These are phyloP conservation scores for Salix brachista DNA, from an alignment of 345 rosid genomes.

Conservation along the genomic window DNA sequence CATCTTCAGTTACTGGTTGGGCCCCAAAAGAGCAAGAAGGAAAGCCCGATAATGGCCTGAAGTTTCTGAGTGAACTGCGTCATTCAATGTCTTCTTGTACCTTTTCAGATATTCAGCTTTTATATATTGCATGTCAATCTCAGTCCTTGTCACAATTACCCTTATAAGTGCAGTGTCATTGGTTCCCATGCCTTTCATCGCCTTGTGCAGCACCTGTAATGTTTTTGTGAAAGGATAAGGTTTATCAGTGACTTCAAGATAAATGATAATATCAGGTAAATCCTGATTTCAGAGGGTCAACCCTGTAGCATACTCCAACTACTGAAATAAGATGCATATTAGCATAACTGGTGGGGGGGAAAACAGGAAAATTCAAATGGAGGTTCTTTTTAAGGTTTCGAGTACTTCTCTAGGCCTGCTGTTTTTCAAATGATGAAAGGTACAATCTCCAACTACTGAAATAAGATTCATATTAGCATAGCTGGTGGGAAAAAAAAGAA, in stretches of 20 bases:
- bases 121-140: conserved; percentile 68
- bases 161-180: conserved; percentile 49
- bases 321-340: background rate
- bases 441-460: background rate
- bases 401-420: background rate
- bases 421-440: too few relatives aligned
- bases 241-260: background rate
- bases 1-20: conserved; percentile 28
- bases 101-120: conserved; percentile 57
- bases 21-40: conserved; percentile 61
- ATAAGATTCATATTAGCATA: background rate
- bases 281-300: background rate
- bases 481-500: background rate
- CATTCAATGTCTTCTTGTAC: conserved; percentile 51
- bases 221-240: background rate
- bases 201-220: conserved; percentile 45
- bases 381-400: background rate
- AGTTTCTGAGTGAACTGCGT: conserved; percentile 61
- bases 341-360: background rate
- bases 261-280: background rate
- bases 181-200: conserved; percentile 72
- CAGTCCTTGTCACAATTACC: conserved; percentile 61
- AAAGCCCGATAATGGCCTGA: conserved; percentile 61
- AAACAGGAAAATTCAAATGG: background rate
- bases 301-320: background rate